Percentiles rank a stretch among this genome's conserved stretches.
Evolutionary conservation across 2,329 filamentous ascomycete genomes (phyloP).

Genomic region (Ophiocordyceps sinensis): DNA sequence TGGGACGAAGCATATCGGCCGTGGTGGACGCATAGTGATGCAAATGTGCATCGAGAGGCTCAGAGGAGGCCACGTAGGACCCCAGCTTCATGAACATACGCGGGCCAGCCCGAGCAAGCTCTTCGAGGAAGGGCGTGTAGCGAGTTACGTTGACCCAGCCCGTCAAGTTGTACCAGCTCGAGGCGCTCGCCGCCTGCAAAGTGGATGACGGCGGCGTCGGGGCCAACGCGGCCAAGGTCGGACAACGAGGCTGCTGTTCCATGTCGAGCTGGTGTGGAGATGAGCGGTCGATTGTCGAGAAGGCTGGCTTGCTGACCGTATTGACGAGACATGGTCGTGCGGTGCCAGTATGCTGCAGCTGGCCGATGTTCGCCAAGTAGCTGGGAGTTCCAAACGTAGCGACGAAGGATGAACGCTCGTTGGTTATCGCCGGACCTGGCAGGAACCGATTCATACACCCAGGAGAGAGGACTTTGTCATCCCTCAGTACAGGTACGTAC

Average conservation of each 20-base stretch:
- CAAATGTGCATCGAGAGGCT: slow-evolving; percentile 38
- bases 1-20: slow-evolving; percentile 9
- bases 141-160: slow-evolving; percentile 44
- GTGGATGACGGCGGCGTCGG: slow-evolving; percentile 7
- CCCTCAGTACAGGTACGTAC: no score
- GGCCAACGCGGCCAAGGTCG: not conserved
- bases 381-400: no score
- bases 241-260: not conserved
- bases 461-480: no score
- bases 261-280: not conserved
- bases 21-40: slow-evolving; percentile 8
- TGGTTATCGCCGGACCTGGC: no score
- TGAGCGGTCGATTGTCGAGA: not conserved
- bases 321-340: not conserved
- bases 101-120: slow-evolving; percentile 55
- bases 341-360: not conserved
- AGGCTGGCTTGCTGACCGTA: not conserved
- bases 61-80: slow-evolving; percentile 44
- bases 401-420: no score
- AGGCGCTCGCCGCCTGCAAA: slow-evolving; percentile 5
- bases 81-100: slow-evolving; percentile 56
- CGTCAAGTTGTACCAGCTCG: slow-evolving; percentile 38
- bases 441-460: no score
- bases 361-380: no score
- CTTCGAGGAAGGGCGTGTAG: slow-evolving; percentile 49